phyloP scores from a whole-genome alignment of 2,329 filamentous ascomycete species.

The Periconia sp. region DNA sequence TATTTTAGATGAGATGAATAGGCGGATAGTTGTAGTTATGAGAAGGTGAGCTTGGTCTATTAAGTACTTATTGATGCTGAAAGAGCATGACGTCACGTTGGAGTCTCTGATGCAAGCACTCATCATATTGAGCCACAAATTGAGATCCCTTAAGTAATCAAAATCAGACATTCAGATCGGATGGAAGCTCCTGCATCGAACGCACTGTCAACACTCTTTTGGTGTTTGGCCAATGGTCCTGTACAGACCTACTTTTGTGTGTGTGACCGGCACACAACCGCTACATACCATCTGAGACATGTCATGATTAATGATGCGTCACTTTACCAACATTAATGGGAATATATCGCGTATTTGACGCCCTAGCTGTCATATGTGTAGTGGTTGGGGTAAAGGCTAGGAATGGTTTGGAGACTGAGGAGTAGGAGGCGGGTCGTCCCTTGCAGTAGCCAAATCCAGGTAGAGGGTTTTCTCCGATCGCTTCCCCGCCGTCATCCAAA shows the following conservation, averaged over 20 bases:
- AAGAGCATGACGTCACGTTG: background rate
- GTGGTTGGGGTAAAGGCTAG: too few species aligned
- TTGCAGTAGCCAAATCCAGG: background rate
- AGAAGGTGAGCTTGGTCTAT: background rate
- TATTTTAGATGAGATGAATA: background rate
- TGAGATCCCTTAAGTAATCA: too few species aligned
- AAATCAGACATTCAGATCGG: background rate
- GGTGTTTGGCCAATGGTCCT: too few species aligned
- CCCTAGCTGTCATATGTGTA: too few species aligned
- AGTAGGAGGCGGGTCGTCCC: background rate
- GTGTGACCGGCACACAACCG: too few species aligned
- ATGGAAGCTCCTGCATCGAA: background rate
- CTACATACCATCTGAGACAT: too few species aligned
- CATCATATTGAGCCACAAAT: background rate
- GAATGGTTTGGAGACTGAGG: background rate
- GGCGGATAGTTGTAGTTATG: background rate
- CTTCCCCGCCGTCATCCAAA: background rate
- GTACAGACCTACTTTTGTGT: too few species aligned
- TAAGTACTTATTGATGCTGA: background rate
- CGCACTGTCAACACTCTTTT: too few species aligned
- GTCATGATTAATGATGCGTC: too few species aligned
- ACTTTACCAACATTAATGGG: too few species aligned
- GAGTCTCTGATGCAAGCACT: background rate
- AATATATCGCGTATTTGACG: too few species aligned
- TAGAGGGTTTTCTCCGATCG: background rate